Evolutionary conservation across 192 early-diverging fungal species (phyloP), one percentile per base, ranked within the genome.

Genomic region (Pecoramyces ruminantium): DNA sequence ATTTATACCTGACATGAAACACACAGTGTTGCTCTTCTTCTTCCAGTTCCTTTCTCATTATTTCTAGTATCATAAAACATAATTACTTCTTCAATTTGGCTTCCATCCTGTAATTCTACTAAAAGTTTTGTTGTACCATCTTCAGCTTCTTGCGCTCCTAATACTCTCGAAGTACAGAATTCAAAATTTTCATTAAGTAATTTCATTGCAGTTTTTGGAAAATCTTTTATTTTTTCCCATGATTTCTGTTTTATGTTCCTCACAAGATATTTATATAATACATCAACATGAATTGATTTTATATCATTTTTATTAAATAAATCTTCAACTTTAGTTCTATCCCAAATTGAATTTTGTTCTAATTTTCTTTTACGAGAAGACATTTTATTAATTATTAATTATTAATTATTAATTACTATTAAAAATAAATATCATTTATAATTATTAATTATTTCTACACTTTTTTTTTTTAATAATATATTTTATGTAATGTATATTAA

Each of bases 51-150:
- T 83, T 81, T 40, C 13, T 29, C 81, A 81, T 28, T 38, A 80
- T n/a, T 81, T 42, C 29, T 78, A 14, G 27, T 82, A 25, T 88
- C 89, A 82, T 90, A 90, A 29, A 87, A 84, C 88, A 90, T 90
- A 28, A 81, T 80, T 16, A 90, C 89, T 29, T 84, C 83, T 81
- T 90, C 89, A 28, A 90, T 86, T 77, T 83, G 28, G 79, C 87
- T 87, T 4, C 89, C 89, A 79, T 90, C 89, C 82, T 90, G 89
- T 80, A 90, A 83, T 82, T 89, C 87, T 11, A 90, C 81, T 38
- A 90, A 83, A 78, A 90, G 82, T 78, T 90, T 90, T 14, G 89
- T 88, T 25, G 89, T 90, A 29, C 83, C 84, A 81, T 90, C 89
- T 58, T 83, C 81, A 6, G 86, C 86, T 79, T 88, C 85, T 2